Percentiles rank a stretch among this genome's conserved stretches.
These are phyloP conservation scores for Thelephora terrestris DNA, from an alignment of 1,284 basidiomycete genomes.

Conservation along the genomic window DNA sequence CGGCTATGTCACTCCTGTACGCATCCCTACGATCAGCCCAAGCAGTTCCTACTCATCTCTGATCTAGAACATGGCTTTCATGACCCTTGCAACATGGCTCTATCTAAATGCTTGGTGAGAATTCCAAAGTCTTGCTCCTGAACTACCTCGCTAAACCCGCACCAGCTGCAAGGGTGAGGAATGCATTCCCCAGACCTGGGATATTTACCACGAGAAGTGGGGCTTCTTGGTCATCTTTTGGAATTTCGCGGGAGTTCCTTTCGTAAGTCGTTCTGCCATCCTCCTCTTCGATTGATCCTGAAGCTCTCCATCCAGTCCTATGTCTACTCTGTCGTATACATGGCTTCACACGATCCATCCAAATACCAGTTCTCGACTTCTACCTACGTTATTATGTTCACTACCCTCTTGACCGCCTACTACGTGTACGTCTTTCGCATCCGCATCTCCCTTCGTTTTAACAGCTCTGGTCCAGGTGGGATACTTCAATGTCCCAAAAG, in stretches of 20 bases:
- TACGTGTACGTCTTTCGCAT: slow-evolving; percentile 49
- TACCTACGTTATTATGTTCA: slow-evolving; percentile 62
- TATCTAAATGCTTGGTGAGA: slow-evolving; percentile 92
- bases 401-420: slow-evolving; percentile 77
- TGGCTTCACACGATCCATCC: slow-evolving; percentile 88
- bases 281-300: slow-evolving; percentile 2
- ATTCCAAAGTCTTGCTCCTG: background rate
- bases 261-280: slow-evolving; percentile 37
- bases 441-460: background rate
- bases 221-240: slow-evolving; percentile 96
- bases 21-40: slow-evolving; percentile 17
- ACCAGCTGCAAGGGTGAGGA: slow-evolving; percentile 77
- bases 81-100: slow-evolving; percentile 91
- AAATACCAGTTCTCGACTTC: slow-evolving; percentile 81
- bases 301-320: slow-evolving; percentile 62
- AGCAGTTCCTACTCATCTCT: slow-evolving; percentile 3
- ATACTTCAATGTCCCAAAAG: slow-evolving; percentile 95
- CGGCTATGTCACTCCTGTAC: slow-evolving; percentile 85
- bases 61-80: slow-evolving; percentile 90
- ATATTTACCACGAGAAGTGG: slow-evolving; percentile 97
- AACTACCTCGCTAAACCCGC: background rate
- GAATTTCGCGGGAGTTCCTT: slow-evolving; percentile 93
- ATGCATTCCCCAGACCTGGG: slow-evolving; percentile 99
- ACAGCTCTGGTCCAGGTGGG: slow-evolving; percentile 52
- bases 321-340: slow-evolving; percentile 95